A percentile compares a stretch with the other conserved stretches of the same genome.
Conservation (phyloP, 352 stramenopile species). For the Halophytophthora polymorphica region DNA sequence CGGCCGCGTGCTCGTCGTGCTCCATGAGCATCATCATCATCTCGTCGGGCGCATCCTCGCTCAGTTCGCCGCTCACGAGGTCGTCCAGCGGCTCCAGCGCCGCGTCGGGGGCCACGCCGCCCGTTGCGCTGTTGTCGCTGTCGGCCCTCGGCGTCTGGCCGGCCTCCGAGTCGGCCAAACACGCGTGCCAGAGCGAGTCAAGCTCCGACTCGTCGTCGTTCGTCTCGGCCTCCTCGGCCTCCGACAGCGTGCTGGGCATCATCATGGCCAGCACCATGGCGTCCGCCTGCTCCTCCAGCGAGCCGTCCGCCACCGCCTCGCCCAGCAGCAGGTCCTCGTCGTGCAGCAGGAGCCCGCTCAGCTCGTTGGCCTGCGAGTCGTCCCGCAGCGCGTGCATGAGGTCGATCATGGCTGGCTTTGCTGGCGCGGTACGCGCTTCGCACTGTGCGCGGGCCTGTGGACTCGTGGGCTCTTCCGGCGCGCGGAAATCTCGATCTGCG, state of each 20-base stretch:
- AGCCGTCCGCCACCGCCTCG: slow-evolving; percentile 5
- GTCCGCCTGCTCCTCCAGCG: slow-evolving; percentile 23
- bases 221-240: slow-evolving; percentile 18
- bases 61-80: slow-evolving; percentile 27
- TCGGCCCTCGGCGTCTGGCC: slow-evolving; percentile 6
- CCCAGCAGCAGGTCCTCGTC: slow-evolving; percentile 17
- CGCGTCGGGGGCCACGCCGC: slow-evolving; percentile 1
- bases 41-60: slow-evolving; percentile 27
- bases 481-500: no score
- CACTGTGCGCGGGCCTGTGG: no score
- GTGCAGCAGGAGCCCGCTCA: slow-evolving; percentile 22
- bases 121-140: background rate
- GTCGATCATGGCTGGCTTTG: slow-evolving; percentile 21
- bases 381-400: slow-evolving; percentile 24
- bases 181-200: slow-evolving; percentile 30
- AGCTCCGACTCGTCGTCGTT: slow-evolving; percentile 19
- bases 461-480: no score
- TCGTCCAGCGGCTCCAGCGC: slow-evolving; percentile 16
- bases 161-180: slow-evolving; percentile 12
- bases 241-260: slow-evolving; percentile 18
- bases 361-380: slow-evolving; percentile 15
- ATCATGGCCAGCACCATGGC: slow-evolving; percentile 26
- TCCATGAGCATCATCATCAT: slow-evolving; percentile 37
- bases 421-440: slow-evolving; percentile 7
- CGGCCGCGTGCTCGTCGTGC: slow-evolving; percentile 7